phyloP scores from a whole-genome alignment of 2,329 filamentous ascomycete genomes.

The Emergomyces africanus region DNA sequence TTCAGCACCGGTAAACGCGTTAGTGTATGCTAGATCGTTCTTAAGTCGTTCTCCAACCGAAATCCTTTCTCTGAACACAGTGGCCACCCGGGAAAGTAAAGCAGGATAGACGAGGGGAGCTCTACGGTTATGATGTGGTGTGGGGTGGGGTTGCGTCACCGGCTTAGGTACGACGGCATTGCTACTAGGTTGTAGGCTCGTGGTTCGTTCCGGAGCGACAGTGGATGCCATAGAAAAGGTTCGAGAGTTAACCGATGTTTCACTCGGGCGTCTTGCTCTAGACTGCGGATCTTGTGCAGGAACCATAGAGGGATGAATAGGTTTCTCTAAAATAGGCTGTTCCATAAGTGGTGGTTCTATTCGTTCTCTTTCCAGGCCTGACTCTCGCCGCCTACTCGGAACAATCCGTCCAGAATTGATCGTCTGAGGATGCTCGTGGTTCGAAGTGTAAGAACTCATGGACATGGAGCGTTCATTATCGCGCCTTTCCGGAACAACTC shows the following conservation, averaged over 20 bases:
- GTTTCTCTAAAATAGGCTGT: slow-evolving; percentile 30
- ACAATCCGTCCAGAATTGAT: slow-evolving; percentile 80
- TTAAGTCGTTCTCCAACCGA: slow-evolving; percentile 79
- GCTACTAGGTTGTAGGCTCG: slow-evolving; percentile 43
- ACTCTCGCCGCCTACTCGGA: slow-evolving; percentile 57
- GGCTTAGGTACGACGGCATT: slow-evolving; percentile 42
- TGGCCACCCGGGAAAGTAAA: slow-evolving; percentile 80
- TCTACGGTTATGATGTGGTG: slow-evolving; percentile 50
- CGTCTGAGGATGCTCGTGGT: slow-evolving; percentile 69
- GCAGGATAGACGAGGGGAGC: slow-evolving; percentile 90
- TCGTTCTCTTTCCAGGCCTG: slow-evolving; percentile 21
- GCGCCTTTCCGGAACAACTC: slow-evolving; percentile 79
- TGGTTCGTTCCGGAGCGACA: slow-evolving; percentile 44
- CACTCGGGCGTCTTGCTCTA: slow-evolving; percentile 30
- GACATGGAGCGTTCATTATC: slow-evolving; percentile 96
- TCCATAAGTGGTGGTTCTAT: slow-evolving; percentile 29
- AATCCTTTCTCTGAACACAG: slow-evolving; percentile 84
- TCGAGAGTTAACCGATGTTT: slow-evolving; percentile 37
- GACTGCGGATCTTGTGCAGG: slow-evolving; percentile 12
- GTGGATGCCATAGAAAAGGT: slow-evolving; percentile 87
- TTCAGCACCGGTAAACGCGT: slow-evolving; percentile 89
- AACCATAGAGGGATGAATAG: neutral
- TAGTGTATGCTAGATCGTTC: slow-evolving; percentile 94
- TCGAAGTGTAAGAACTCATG: slow-evolving; percentile 69
- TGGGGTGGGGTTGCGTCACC: slow-evolving; percentile 43